phyloP scores from a whole-genome alignment of 106 monocot species.

The Acorus calamus region DNA sequence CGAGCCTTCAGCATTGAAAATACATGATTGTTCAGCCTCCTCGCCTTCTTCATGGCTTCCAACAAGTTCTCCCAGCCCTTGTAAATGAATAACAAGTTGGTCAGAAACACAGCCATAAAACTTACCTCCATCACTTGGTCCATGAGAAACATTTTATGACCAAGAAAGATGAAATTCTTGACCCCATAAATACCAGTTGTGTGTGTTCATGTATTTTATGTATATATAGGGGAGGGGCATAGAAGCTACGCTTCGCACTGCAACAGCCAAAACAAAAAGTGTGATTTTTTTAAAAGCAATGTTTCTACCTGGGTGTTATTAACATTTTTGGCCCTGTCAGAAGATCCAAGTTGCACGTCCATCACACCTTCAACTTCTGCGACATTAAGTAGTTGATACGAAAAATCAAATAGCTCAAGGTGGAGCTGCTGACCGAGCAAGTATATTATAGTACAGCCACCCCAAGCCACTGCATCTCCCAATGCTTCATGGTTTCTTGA shows the following conservation, averaged over 20 bases:
- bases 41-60: slow-evolving; percentile 89
- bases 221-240: too few species aligned
- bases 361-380: slow-evolving; percentile 76
- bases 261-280: too few species aligned
- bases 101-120: too few species aligned
- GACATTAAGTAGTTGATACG: slow-evolving; percentile 90
- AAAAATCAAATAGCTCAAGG: slow-evolving; percentile 94
- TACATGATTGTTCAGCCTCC: slow-evolving; percentile 85
- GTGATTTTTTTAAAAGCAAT: neutral
- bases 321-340: slow-evolving; percentile 35
- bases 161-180: too few species aligned
- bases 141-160: too few species aligned
- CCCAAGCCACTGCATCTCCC: slow-evolving; percentile 96
- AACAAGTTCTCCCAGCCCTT: slow-evolving; percentile 73
- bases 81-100: neutral
- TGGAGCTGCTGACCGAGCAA: slow-evolving; percentile 94
- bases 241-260: too few species aligned
- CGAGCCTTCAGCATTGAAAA: slow-evolving; percentile 87
- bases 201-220: too few species aligned
- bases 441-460: slow-evolving; percentile 91
- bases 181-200: too few species aligned
- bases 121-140: too few species aligned
- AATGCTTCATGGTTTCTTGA: slow-evolving; percentile 44
- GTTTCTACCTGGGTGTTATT: slow-evolving; percentile 41
- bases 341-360: slow-evolving; percentile 17